These are phyloP conservation scores for Suhomyces pyralidae DNA, from an alignment of 805 yeast species.

Conservation along the genomic window DNA sequence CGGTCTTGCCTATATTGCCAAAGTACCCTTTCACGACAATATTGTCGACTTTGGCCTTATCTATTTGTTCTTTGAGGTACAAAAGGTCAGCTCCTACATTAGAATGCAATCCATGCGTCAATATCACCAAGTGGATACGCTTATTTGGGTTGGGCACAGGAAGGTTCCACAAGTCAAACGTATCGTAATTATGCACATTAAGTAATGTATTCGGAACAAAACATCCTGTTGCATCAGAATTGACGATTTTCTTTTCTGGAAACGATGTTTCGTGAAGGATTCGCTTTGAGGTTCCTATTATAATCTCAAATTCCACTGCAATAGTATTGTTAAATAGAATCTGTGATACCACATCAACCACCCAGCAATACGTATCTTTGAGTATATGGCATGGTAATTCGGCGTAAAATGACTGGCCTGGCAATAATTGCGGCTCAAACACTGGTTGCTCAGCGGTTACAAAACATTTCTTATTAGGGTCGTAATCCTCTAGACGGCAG, in stretches of 20 bases:
- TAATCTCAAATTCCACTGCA: conserved; percentile 62
- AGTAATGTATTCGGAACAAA: conserved; percentile 30
- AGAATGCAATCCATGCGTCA: conserved; percentile 92
- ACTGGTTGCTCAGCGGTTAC: conserved; percentile 76
- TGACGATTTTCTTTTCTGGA: conserved; percentile 17
- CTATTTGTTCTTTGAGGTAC: conserved; percentile 78
- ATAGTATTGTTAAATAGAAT: conserved; percentile 68
- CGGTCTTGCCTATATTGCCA: conserved; percentile 85
- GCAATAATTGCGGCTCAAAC: conserved; percentile 67
- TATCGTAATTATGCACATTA: conserved; percentile 52
- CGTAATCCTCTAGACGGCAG: conserved; percentile 64
- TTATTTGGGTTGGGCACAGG: conserved; percentile 47
- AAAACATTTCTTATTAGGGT: conserved; percentile 50
- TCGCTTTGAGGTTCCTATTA: conserved; percentile 48
- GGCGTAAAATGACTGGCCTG: conserved; percentile 61
- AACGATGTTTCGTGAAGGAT: conserved; percentile 29
- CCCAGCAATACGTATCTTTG: conserved; percentile 64
- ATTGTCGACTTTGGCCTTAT: conserved; percentile 52
- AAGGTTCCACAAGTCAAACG: conserved; percentile 71
- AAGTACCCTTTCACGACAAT: conserved; percentile 78
- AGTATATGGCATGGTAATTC: conserved; percentile 65
- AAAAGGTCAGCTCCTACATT: conserved; percentile 89
- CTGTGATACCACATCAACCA: conserved; percentile 77
- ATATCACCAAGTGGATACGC: conserved; percentile 78
- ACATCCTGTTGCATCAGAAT: conserved; percentile 27